Percentiles rank a stretch among this genome's conserved stretches.
Conservation (phyloP, 805 yeast genomes). For the Metschnikowia baotianmanensis region DNA sequence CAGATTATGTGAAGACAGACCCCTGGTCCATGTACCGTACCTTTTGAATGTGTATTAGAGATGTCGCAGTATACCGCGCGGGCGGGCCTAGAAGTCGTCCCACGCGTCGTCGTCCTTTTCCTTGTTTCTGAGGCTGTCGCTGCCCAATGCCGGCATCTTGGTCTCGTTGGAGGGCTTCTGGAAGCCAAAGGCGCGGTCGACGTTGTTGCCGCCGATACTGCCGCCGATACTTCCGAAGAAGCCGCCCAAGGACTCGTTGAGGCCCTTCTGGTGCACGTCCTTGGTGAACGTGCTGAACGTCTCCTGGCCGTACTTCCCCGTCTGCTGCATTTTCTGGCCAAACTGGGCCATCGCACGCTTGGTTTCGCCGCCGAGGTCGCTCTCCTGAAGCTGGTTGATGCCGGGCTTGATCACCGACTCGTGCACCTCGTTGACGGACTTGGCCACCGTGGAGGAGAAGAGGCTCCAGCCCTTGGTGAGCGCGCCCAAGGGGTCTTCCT, state of each 20-base stretch:
- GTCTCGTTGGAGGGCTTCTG: constrained; percentile 57
- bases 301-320: constrained; percentile 72
- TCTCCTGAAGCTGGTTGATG: constrained; percentile 68
- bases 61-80: too few relatives aligned
- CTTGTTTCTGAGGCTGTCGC: constrained; percentile 21
- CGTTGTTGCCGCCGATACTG: constrained; percentile 22
- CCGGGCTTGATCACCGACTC: constrained; percentile 92
- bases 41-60: too few relatives aligned
- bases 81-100: constrained; percentile 53
- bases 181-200: constrained; percentile 68
- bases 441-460: constrained; percentile 79
- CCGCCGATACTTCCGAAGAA: constrained; percentile 50
- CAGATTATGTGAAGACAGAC: too few relatives aligned
- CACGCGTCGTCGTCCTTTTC: constrained; percentile 51
- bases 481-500: constrained; percentile 87
- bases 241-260: constrained; percentile 33
- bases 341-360: constrained; percentile 94
- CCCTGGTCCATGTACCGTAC: too few relatives aligned
- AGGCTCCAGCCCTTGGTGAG: constrained; percentile 92
- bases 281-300: constrained; percentile 58
- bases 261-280: constrained; percentile 39
- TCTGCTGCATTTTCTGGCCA: constrained; percentile 90
- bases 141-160: constrained; percentile 37
- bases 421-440: constrained; percentile 81
- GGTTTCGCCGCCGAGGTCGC: constrained; percentile 80